Percentiles rank a stretch among this genome's conserved stretches.
Conservation (phyloP, 2,329 filamentous ascomycete species). For the Mycosphaerella sp. region DNA sequence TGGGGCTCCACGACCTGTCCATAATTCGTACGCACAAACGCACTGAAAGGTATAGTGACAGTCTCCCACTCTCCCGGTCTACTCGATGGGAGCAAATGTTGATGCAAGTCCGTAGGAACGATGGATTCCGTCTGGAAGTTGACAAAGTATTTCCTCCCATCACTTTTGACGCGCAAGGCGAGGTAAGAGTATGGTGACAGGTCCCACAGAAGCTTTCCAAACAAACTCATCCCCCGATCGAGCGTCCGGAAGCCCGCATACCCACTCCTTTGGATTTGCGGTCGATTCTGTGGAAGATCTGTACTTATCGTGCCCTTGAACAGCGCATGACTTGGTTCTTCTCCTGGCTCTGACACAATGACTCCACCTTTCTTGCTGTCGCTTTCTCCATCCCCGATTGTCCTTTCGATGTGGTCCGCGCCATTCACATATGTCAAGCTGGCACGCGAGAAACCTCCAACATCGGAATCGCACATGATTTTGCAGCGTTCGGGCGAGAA, state of each 20-base stretch:
- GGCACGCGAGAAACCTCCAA: constrained; percentile 77
- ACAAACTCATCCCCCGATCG: constrained; percentile 70
- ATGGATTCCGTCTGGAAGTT: constrained; percentile 94
- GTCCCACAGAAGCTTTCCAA: constrained; percentile 80
- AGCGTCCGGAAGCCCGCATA: constrained; percentile 87
- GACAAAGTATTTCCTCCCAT: constrained; percentile 86
- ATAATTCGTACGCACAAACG: constrained; percentile 92
- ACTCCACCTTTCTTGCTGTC: constrained; percentile 15
- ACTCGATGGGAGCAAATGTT: constrained; percentile 78
- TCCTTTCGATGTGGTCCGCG: constrained; percentile 19
- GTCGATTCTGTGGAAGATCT: constrained; percentile 66
- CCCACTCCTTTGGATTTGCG: constrained; percentile 70
- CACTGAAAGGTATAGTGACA: constrained; percentile 79
- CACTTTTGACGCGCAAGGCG: constrained; percentile 80
- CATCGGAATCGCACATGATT: constrained; percentile 75
- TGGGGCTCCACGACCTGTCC: constrained; percentile 91
- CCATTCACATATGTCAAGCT: constrained; percentile 56
- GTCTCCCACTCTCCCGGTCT: constrained; percentile 89
- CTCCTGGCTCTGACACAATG: constrained; percentile 25
- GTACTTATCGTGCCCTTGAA: constrained; percentile 89
- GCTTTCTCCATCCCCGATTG: constrained; percentile 6
- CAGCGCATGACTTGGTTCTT: constrained; percentile 60
- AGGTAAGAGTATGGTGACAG: constrained; percentile 85
- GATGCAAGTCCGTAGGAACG: constrained; percentile 90
- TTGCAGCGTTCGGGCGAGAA: constrained; percentile 51